Evolutionary conservation across 768 basidiomycete species (phyloP).

Genomic region (Rhodosporidiobolus sp.): DNA sequence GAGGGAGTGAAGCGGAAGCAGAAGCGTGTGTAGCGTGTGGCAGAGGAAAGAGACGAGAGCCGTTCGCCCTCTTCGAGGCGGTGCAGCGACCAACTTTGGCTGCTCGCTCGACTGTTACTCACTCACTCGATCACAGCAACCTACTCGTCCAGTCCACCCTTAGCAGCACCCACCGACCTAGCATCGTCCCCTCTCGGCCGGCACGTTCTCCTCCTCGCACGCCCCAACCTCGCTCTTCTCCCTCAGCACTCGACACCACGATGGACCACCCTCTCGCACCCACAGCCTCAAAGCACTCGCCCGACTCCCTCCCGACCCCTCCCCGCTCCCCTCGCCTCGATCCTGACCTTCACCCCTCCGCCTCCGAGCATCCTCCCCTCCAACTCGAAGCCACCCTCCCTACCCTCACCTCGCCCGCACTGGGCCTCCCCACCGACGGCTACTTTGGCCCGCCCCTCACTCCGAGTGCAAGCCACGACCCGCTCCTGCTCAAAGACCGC

Average conservation of each 20-base stretch:
- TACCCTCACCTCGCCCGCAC: background rate
- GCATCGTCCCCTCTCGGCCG: too few relatives aligned
- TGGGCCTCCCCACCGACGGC: background rate
- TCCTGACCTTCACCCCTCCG: background rate
- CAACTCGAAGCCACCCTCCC: background rate
- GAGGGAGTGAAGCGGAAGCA: background rate
- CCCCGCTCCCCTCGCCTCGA: conserved; percentile 14
- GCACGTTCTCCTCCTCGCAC: too few relatives aligned
- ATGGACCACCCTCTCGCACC: conserved; percentile 1
- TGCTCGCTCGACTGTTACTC: too few relatives aligned
- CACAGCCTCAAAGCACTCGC: background rate
- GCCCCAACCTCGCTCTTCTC: background rate
- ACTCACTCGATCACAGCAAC: too few relatives aligned
- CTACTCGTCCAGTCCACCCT: too few relatives aligned
- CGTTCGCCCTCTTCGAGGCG: too few relatives aligned
- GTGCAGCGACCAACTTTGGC: too few relatives aligned
- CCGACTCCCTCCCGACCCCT: conserved; percentile 21
- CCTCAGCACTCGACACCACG: too few relatives aligned
- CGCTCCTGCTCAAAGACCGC: conserved; percentile 22
- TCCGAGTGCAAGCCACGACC: conserved; percentile 18
- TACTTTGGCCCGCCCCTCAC: conserved; percentile 15
- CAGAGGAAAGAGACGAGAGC: too few relatives aligned
- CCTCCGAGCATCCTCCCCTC: background rate
- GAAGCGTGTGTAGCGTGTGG: too few relatives aligned
- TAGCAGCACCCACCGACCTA: too few relatives aligned